These are phyloP conservation scores for Botrytis elliptica DNA, from an alignment of 2,329 filamentous ascomycete genomes.

Conservation along the genomic window DNA sequence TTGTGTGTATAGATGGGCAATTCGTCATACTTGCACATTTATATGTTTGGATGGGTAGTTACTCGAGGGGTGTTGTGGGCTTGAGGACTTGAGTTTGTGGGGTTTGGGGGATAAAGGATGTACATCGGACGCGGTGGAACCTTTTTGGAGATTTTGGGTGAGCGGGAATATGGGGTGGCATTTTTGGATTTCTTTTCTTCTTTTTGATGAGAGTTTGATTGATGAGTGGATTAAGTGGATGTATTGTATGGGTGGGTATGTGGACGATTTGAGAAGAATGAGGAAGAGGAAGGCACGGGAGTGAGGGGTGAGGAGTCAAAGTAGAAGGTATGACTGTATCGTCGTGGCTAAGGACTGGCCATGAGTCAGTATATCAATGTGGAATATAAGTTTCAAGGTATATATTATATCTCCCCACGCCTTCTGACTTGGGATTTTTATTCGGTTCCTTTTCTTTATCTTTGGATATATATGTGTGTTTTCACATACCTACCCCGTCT, in stretches of 20 bases:
- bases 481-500: not conserved
- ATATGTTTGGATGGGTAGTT: not conserved
- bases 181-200: not conserved
- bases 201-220: not conserved
- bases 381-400: not conserved
- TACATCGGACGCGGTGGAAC: conserved; percentile 3
- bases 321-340: not conserved
- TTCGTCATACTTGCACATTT: not conserved
- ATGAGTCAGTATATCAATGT: not conserved
- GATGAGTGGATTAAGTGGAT: not conserved
- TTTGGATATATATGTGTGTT: not conserved
- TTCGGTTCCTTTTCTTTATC: not conserved
- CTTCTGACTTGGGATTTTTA: too few species aligned
- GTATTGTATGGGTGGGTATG: not conserved
- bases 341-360: not conserved
- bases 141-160: not conserved
- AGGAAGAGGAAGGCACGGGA: not conserved
- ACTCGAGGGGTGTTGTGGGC: not conserved
- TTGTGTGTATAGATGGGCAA: not conserved
- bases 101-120: not conserved
- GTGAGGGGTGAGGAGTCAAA: not conserved
- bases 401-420: too few species aligned
- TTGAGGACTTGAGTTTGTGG: not conserved
- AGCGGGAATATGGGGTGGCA: not conserved
- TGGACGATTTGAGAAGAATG: not conserved